Base-by-base conservation (phyloP, 129 eudicot species). In the Solidago caesia region DNA sequence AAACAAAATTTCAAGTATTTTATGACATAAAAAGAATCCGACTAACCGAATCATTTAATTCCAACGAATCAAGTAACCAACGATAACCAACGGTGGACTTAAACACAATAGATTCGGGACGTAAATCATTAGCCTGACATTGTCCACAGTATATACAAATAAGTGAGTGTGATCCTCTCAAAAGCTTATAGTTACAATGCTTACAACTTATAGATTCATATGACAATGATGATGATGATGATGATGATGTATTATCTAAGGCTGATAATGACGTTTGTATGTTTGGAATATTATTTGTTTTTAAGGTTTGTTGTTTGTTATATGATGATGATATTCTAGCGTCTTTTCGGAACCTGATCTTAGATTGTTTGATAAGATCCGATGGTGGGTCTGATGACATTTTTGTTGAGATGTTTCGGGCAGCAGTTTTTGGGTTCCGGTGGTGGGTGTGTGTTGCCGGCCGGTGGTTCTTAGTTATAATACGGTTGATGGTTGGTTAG, bases 61-160 rank as follows among this genome's bases (percentile, higher is more conserved):
- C 70, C 79, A 92, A 84, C 0, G 95, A 86, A 13, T 73, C 82
- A 68, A 92, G 87, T 72, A 92, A 55, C 90, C 80, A 89, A 56
- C 66, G 81, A 67, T 82, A 89, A 44, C 81, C 89, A 44, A 74
- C 9, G 59, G 92, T 85, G 72, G 86, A 79, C 13, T 79, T 82
- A 71, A 92, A 92, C 43, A 62, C 52, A 5, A 92, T 81, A 62
- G 92, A 86, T 52, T 81, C 73, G 8, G 86, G 88, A 72, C 76
- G 81, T 47, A 69, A 62, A 66, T 86, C 90, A 44, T 76, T 66
- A 13, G 71, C 79, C 51, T 77, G 86, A 10, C 70, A 84, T 47
- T 68, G 65, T 27, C 90, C 98, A 59, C 98, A 92, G 68, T 89
- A 88, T 7, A 86, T 60, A 82, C 98, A 92, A 81, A 92, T 77